A percentile compares a stretch with the other conserved stretches of the same genome.
Evolutionary conservation across 192 early-diverging fungal species (phyloP).

Genomic region (Piromyces finnis): DNA sequence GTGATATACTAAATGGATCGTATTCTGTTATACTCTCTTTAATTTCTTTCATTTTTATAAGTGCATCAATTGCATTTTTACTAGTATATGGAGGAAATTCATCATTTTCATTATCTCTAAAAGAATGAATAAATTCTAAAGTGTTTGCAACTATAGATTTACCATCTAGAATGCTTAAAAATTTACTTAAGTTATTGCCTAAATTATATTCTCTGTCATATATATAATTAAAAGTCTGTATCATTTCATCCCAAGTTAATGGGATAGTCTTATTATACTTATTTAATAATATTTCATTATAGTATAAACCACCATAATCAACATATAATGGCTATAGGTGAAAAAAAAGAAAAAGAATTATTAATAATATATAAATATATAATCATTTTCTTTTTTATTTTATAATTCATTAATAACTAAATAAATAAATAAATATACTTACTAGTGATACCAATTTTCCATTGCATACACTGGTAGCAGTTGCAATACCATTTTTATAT

Average conservation of each 20-base stretch:
- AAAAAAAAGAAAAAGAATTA: not conserved
- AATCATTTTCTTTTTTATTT: no score
- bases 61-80: not conserved
- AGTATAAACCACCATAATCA: not conserved
- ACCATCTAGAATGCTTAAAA: not conserved
- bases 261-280: not conserved
- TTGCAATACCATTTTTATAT: not conserved
- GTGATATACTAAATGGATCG: not conserved
- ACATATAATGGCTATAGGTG: not conserved
- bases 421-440: no score
- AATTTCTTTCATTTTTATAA: not conserved
- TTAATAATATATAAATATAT: no score
- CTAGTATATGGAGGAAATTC: not conserved
- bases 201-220: not conserved
- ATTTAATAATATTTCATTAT: not conserved
- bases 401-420: no score
- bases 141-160: not conserved
- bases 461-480: not conserved
- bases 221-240: not conserved
- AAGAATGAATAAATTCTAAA: not conserved
- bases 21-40: not conserved
- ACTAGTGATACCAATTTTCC: not conserved
- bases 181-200: not conserved
- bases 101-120: not conserved
- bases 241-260: not conserved